A percentile compares a stretch with the other conserved stretches of the same genome.
phyloP scores from a whole-genome alignment of 2,329 filamentous ascomycete genomes.

The Colletotrichum caudatum region DNA sequence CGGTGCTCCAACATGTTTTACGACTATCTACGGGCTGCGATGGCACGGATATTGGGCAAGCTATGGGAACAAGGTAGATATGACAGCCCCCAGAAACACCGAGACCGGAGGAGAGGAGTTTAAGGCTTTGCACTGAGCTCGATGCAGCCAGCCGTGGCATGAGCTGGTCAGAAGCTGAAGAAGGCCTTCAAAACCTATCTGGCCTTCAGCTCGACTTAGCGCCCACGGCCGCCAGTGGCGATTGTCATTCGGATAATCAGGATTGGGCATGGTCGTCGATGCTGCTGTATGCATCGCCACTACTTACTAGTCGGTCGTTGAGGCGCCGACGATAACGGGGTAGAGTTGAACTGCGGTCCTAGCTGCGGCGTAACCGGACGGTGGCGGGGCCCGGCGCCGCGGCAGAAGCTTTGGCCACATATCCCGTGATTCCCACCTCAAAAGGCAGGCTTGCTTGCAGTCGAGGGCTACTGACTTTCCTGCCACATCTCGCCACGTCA shows the following conservation, averaged over 20 bases:
- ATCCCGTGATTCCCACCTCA: neutral
- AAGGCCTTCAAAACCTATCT: neutral
- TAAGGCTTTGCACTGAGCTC: neutral
- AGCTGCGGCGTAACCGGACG: constrained; percentile 1
- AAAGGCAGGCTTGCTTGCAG: neutral
- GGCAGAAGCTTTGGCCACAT: constrained; percentile 16
- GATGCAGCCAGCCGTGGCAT: neutral
- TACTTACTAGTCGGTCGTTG: neutral
- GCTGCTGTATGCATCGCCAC: neutral
- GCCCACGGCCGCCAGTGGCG: neutral
- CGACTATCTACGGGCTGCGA: neutral
- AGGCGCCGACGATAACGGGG: neutral
- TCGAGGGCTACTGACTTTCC: too few species aligned
- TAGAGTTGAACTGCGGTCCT: neutral
- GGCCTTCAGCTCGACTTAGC: neutral
- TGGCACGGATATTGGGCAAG: neutral
- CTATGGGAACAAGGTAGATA: neutral
- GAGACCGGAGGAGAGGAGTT: neutral
- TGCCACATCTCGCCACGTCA: neutral
- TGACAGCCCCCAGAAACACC: neutral
- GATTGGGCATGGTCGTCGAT: neutral
- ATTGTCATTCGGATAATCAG: neutral
- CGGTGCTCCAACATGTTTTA: neutral
- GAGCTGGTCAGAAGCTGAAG: neutral
- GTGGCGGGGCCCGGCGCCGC: neutral